phyloP scores from a whole-genome alignment of 2,329 filamentous ascomycete species.

The Aspergillus neoniger region DNA sequence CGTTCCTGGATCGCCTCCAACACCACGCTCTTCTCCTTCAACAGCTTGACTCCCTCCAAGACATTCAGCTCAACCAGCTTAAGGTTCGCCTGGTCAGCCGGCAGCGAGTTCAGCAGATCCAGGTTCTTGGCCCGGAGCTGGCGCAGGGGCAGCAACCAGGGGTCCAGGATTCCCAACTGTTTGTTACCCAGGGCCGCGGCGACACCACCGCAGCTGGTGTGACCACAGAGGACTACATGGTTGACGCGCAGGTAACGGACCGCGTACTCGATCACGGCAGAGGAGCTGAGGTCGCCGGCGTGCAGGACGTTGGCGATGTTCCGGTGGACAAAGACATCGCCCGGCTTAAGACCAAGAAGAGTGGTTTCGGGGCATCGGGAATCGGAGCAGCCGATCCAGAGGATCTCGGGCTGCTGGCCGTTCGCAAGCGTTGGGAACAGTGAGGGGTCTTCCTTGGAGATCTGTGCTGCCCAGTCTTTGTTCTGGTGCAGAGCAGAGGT shows the following conservation, averaged over 20 bases:
- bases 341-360: conserved; percentile 74
- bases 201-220: conserved; percentile 63
- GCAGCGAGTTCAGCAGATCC: conserved; percentile 51
- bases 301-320: conserved; percentile 87
- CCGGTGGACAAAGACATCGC: conserved; percentile 85
- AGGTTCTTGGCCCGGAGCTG: conserved; percentile 57
- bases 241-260: conserved; percentile 70
- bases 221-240: conserved; percentile 63
- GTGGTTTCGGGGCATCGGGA: conserved; percentile 82
- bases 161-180: conserved; percentile 61
- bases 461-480: conserved; percentile 68
- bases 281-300: conserved; percentile 73
- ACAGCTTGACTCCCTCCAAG: conserved; percentile 63
- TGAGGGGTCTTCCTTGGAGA: conserved; percentile 65
- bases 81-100: conserved; percentile 53
- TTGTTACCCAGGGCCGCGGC: conserved; percentile 58
- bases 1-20: conserved; percentile 70
- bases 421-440: conserved; percentile 69
- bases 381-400: conserved; percentile 88
- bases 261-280: conserved; percentile 77
- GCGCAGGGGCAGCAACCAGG: conserved; percentile 62
- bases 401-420: conserved; percentile 63
- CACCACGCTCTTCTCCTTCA: conserved; percentile 69
- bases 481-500: conserved; percentile 67
- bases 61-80: conserved; percentile 79